Percentiles rank a stretch among this genome's conserved stretches.
Evolutionary conservation across 306 rosid genomes (phyloP).

Genomic region (Dalbergia cultrata): DNA sequence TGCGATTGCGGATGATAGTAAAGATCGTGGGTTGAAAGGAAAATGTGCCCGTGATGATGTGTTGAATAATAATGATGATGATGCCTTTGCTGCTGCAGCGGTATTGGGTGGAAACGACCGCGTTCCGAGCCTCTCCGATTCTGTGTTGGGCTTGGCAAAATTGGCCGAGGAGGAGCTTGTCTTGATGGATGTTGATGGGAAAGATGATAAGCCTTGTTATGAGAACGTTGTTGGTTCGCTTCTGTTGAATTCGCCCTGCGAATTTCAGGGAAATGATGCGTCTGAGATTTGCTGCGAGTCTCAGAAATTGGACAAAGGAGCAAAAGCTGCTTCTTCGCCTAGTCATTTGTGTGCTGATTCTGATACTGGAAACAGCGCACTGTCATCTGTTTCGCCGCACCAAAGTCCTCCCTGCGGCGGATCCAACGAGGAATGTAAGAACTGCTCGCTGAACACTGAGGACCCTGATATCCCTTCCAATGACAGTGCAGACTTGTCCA

Average conservation of each 20-base stretch:
- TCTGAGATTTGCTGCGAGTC: constrained; percentile 41
- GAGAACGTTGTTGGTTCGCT: constrained; percentile 53
- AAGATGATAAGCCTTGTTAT: constrained; percentile 52
- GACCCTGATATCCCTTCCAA: constrained; percentile 72
- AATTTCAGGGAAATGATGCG: constrained; percentile 51
- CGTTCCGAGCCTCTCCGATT: constrained; percentile 43
- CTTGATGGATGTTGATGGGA: constrained; percentile 56
- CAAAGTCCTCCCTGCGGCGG: constrained; percentile 42
- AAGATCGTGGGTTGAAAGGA: constrained; percentile 48
- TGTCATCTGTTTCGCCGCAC: constrained; percentile 39
- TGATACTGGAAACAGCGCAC: constrained; percentile 47
- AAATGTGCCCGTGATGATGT: constrained; percentile 30
- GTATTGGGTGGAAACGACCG: constrained; percentile 43
- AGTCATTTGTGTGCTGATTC: constrained; percentile 43
- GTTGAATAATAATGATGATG: neutral
- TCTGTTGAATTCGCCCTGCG: constrained; percentile 56
- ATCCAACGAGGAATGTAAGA: constrained; percentile 40
- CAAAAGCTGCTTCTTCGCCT: constrained; percentile 40
- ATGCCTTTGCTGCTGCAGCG: constrained; percentile 10
- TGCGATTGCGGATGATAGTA: constrained; percentile 47
- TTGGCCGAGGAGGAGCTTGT: constrained; percentile 45
- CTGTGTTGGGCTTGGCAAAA: constrained; percentile 50
- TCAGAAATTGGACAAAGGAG: constrained; percentile 44
- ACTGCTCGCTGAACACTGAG: constrained; percentile 70
- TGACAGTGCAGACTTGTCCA: constrained; percentile 37